Percentiles rank a stretch among this genome's conserved stretches.
Conservation (phyloP, 2,329 filamentous ascomycete genomes). For the Penicillium sp. region DNA sequence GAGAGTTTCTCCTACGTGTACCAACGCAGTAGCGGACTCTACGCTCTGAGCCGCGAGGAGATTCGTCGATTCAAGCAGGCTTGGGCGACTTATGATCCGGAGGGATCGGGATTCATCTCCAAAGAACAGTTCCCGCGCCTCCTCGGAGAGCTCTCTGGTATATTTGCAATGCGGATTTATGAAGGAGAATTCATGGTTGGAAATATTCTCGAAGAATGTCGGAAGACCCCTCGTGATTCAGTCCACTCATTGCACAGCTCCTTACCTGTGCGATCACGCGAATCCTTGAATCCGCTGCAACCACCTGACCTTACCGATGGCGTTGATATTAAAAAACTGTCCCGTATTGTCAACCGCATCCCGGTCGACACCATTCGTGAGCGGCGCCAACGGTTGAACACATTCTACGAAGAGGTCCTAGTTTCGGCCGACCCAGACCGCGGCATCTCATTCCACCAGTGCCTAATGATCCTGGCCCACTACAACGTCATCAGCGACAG, state of each 20-base stretch:
- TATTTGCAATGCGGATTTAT: slow-evolving; percentile 98
- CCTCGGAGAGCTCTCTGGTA: slow-evolving; percentile 85
- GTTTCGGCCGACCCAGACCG: slow-evolving; percentile 87
- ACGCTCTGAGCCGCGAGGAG: slow-evolving; percentile 87
- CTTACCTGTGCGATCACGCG: slow-evolving; percentile 25
- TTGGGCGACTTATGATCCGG: slow-evolving; percentile 93
- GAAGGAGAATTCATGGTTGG: slow-evolving; percentile 85
- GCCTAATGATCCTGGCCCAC: slow-evolving; percentile 94
- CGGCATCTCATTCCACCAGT: slow-evolving; percentile 88
- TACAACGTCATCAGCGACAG: slow-evolving; percentile 99
- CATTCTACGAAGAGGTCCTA: slow-evolving; percentile 97
- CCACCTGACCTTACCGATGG: slow-evolving; percentile 49
- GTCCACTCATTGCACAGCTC: slow-evolving; percentile 18
- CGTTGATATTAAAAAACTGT: slow-evolving; percentile 76
- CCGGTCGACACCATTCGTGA: slow-evolving; percentile 75
- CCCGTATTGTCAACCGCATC: slow-evolving; percentile 71
- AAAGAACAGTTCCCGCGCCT: slow-evolving; percentile 88
- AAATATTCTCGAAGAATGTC: slow-evolving; percentile 84
- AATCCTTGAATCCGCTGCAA: slow-evolving; percentile 18
- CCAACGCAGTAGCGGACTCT: slow-evolving; percentile 91
- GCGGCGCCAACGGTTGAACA: slow-evolving; percentile 78
- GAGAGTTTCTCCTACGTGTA: slow-evolving; percentile 99
- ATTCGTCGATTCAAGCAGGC: slow-evolving; percentile 97
- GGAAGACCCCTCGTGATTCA: slow-evolving; percentile 58
- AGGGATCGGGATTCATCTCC: slow-evolving; percentile 86